Conservation (phyloP, 2,329 filamentous ascomycete genomes). For the Diaporthe vaccinii region DNA sequence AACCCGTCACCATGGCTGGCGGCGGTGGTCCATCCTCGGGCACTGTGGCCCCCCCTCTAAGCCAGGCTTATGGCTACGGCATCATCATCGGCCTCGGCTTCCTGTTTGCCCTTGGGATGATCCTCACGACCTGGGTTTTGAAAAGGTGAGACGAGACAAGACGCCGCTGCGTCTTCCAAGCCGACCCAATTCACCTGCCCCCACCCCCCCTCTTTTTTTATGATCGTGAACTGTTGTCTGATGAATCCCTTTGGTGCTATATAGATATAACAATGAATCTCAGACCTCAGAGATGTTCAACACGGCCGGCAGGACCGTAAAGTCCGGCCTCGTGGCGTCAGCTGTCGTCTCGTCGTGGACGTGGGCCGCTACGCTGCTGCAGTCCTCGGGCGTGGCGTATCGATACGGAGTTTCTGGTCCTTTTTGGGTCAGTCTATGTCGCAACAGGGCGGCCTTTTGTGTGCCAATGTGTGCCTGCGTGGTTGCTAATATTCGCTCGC, state of each 20-base stretch:
- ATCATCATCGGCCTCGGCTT: conserved; percentile 82
- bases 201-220: no score
- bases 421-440: conserved; percentile 57
- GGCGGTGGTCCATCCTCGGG: conserved; percentile 14
- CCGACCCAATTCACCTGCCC: no score
- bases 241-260: not conserved
- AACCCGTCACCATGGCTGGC: not conserved
- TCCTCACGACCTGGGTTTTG: not conserved
- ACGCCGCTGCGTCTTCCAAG: no score
- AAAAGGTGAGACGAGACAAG: conserved; percentile 2
- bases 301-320: conserved; percentile 88
- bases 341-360: conserved; percentile 96
- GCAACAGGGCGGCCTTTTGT: no score
- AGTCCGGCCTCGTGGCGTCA: conserved; percentile 87
- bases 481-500: not conserved
- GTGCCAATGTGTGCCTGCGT: not conserved
- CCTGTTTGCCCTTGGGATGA: conserved; percentile 75
- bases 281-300: conserved; percentile 96
- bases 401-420: conserved; percentile 77
- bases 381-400: conserved; percentile 52
- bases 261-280: conserved; percentile 68
- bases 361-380: conserved; percentile 82
- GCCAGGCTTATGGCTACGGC: conserved; percentile 71
- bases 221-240: not conserved
- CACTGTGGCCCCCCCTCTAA: not conserved